Conservation (phyloP, 2,329 filamentous ascomycete species). For the Periconia macrospinosa region DNA sequence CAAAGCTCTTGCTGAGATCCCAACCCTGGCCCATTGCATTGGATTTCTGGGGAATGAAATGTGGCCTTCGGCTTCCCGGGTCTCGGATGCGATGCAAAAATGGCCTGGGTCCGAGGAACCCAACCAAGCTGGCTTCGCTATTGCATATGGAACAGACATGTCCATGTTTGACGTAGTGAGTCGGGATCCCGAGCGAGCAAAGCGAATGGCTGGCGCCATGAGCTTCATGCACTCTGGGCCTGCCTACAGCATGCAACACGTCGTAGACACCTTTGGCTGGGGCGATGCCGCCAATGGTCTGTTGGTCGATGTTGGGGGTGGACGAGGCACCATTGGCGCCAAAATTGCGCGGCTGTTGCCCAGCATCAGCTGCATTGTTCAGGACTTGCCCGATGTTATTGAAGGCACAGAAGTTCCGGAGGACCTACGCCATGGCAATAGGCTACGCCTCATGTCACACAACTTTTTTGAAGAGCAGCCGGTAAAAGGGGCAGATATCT, state of each 20-base stretch:
- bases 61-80: neutral
- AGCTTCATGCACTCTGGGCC: too few relatives aligned
- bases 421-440: conserved; percentile 3
- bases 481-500: conserved; percentile 32
- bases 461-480: conserved; percentile 23
- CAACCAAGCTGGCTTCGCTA: neutral
- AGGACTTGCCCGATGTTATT: neutral
- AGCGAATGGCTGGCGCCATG: too few relatives aligned
- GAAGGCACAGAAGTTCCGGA: neutral
- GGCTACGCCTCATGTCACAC: conserved; percentile 18
- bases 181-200: too few relatives aligned
- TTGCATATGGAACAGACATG: too few relatives aligned
- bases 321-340: neutral
- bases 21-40: too few relatives aligned
- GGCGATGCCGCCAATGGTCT: too few relatives aligned
- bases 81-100: neutral
- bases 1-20: neutral
- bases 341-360: neutral
- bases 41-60: too few relatives aligned
- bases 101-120: too few relatives aligned
- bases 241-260: too few relatives aligned
- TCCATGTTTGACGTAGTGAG: too few relatives aligned
- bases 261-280: too few relatives aligned
- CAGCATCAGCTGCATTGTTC: neutral
- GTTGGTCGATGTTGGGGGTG: neutral